Percentiles rank a stretch among this genome's conserved stretches.
Conservation (phyloP, 1,139 yeast species). For the Meyerozyma athensensis region DNA sequence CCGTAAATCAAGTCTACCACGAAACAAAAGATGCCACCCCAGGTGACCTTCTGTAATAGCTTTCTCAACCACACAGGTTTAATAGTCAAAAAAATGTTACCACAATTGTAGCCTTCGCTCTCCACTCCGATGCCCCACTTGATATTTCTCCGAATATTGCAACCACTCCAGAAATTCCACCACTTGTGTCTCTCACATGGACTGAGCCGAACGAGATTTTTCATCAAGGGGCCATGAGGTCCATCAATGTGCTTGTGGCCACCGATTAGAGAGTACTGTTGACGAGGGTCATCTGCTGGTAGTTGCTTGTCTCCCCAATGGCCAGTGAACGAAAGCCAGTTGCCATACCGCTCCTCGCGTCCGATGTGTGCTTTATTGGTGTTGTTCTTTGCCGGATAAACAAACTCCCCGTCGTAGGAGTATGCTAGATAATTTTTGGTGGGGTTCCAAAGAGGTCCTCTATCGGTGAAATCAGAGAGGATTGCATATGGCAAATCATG, state of each 20-base stretch:
- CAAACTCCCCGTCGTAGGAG: constrained; percentile 57
- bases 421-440: constrained; percentile 75
- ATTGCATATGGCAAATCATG: constrained; percentile 93
- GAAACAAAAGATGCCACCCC: constrained; percentile 70
- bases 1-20: constrained; percentile 57
- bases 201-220: constrained; percentile 61
- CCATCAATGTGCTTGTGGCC: constrained; percentile 91
- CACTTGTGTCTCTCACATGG: constrained; percentile 83
- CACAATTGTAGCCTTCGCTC: constrained; percentile 71
- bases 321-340: constrained; percentile 79
- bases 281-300: constrained; percentile 65
- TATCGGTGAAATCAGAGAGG: constrained; percentile 85
- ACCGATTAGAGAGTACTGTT: constrained; percentile 73
- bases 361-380: constrained; percentile 43
- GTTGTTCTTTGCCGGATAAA: constrained; percentile 37
- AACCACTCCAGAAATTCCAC: constrained; percentile 68
- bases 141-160: constrained; percentile 69
- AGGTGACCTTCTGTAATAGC: constrained; percentile 49
- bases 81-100: constrained; percentile 50
- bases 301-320: constrained; percentile 89
- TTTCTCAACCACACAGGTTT: constrained; percentile 46
- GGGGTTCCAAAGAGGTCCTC: constrained; percentile 96
- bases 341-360: constrained; percentile 60
- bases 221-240: constrained; percentile 82
- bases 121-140: constrained; percentile 88